A percentile compares a stretch with the other conserved stretches of the same genome.
phyloP scores from a whole-genome alignment of 306 rosid species.

The Citrullus amarus region DNA sequence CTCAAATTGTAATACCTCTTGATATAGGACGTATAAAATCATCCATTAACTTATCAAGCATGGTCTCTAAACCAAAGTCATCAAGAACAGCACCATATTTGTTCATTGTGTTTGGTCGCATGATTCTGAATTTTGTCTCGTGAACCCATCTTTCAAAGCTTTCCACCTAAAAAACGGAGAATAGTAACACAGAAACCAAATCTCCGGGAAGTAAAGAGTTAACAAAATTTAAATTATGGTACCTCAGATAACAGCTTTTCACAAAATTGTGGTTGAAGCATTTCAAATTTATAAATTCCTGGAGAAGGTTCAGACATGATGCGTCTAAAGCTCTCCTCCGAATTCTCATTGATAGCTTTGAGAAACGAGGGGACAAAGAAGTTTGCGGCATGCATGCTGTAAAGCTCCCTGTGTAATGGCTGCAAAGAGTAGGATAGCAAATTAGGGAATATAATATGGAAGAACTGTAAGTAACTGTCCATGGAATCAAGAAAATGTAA shows the following conservation, averaged over 20 bases:
- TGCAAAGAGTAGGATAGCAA: constrained; percentile 22
- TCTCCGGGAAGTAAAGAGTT: constrained; percentile 2
- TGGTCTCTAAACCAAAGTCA: constrained; percentile 77
- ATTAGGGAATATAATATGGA: constrained; percentile 8
- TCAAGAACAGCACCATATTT: constrained; percentile 87
- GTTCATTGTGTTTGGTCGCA: constrained; percentile 95
- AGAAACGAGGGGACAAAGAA: constrained; percentile 88
- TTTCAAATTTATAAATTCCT: constrained; percentile 73
- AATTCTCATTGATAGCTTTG: constrained; percentile 54
- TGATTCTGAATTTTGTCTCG: constrained; percentile 59
- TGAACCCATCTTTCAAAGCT: constrained; percentile 85
- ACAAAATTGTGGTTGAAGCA: constrained; percentile 79
- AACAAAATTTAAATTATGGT: constrained; percentile 20
- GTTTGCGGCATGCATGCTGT: constrained; percentile 45
- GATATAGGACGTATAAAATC: constrained; percentile 66
- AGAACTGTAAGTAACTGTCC: not conserved
- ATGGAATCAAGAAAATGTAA: constrained; percentile 8
- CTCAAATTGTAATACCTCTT: constrained; percentile 28
- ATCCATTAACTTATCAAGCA: constrained; percentile 73
- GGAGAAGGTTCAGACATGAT: constrained; percentile 42
- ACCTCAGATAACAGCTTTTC: constrained; percentile 81
- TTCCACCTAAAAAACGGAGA: constrained; percentile 60
- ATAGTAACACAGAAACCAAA: not conserved
- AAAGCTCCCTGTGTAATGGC: constrained; percentile 65
- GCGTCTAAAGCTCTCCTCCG: constrained; percentile 58